Base-by-base conservation (phyloP, 2,329 filamentous ascomycete genomes). In the Exophiala dermatitidis region DNA sequence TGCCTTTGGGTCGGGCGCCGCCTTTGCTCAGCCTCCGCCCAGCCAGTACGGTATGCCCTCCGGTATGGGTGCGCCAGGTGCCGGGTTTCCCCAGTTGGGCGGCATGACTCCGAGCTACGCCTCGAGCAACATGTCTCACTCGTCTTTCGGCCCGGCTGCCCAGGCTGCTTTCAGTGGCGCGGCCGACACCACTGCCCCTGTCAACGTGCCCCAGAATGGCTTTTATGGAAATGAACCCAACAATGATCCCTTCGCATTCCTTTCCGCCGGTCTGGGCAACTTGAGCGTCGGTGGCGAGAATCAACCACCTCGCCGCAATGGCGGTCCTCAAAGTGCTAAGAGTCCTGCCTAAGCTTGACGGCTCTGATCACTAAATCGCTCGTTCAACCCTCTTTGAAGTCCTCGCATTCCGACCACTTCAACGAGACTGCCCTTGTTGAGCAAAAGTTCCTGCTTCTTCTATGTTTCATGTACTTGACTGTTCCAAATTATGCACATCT, bases 91-190 rank as follows among this genome's bases (percentile, higher is more conserved):
- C 1, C 65, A 65, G 4, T 74, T 74, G 71, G 70, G 70, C 41
- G 70, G 72, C 61, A 81, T 96, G 72, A 88, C 88, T 69, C 88
- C 85, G 36, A 86, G 90, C 64, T 95, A 84, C 63, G 84, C 84
- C 54, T 85, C 86, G 41, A 84, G 83, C 51, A 86, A 84, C 37
- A 83, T 84, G 48, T 85, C 89, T 63, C 89, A 93, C 71, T 86
- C 87, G 28, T 86, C 86, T 3, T 97, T 98, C 66, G 90, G 95
- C 67, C 88, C 90, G 59, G 87, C 89, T 58, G 89, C 91, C 10
- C 91, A 97, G 74, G 90, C 90, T 56, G 91, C 93, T 29, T 98
- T 98, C 77, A 88, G 88, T 67, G 88, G 87, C 38, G 90, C 88
- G 37, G 85, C 85, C 63, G 91, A 93, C 63, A 88, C 87, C 52